Conservation (phyloP, 2,329 filamentous ascomycete genomes). For the Diplodia intermedia region DNA sequence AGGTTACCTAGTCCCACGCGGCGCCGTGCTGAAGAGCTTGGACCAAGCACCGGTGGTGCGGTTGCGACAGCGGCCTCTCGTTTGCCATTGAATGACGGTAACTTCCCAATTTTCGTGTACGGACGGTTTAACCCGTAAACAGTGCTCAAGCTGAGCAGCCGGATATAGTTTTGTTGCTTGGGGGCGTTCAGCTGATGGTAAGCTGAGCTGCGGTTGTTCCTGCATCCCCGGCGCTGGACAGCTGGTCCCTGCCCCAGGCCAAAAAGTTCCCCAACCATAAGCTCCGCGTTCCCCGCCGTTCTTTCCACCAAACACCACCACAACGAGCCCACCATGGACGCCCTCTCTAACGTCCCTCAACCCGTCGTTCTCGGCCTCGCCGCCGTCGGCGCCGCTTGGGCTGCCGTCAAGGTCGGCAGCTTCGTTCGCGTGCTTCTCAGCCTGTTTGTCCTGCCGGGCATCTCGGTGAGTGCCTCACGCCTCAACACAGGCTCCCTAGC, state of each 20-base stretch:
- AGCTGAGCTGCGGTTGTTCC: conserved; percentile 12
- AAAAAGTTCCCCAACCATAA: conserved; percentile 32
- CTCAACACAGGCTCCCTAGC: conserved; percentile 1
- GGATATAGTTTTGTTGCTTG: neutral
- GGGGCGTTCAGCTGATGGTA: neutral
- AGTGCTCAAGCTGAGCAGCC: too few species aligned
- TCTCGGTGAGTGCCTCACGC: conserved; percentile 48
- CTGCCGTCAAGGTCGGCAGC: conserved; percentile 50
- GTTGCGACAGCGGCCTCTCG: neutral
- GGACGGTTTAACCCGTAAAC: neutral
- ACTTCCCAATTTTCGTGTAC: neutral
- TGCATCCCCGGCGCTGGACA: neutral
- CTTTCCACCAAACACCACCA: conserved; percentile 4
- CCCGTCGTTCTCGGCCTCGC: conserved; percentile 31
- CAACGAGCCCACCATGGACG: conserved; percentile 20
- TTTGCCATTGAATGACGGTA: neutral
- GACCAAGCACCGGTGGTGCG: conserved; percentile 22
- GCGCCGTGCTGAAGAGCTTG: conserved; percentile 27
- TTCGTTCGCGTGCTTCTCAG: conserved; percentile 56
- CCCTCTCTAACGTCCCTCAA: conserved; percentile 22
- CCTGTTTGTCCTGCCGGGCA: conserved; percentile 58
- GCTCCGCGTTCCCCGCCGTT: conserved; percentile 8
- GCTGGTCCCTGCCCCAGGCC: conserved; percentile 21
- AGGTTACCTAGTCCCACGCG: neutral
- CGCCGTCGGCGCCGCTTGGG: conserved; percentile 27